Conservation (phyloP, 176 grass and related monocot genomes). For the Rhynchospora pubera region DNA sequence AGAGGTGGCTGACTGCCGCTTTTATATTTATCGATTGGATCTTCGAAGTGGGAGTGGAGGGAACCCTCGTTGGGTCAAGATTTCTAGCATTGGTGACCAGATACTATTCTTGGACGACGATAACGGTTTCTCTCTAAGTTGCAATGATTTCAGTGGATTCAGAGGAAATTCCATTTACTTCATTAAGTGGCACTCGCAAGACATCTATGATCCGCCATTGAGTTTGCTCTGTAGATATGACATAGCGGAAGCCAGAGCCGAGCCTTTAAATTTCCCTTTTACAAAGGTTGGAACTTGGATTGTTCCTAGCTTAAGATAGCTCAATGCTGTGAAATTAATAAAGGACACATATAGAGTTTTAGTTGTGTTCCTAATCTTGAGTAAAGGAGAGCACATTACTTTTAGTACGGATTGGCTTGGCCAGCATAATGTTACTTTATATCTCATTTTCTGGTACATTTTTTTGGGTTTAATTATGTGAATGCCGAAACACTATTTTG, state of each 20-base stretch:
- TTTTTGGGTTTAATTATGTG: background rate
- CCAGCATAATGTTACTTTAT: background rate
- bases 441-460: background rate
- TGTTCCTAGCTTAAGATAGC: constrained; percentile 18
- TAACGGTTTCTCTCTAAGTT: constrained; percentile 12
- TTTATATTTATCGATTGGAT: constrained; percentile 16
- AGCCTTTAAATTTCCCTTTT: constrained; percentile 1
- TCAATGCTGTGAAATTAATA: background rate
- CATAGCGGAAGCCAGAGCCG: constrained; percentile 3
- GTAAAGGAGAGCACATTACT: background rate
- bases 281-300: constrained; percentile 19
- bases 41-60: background rate
- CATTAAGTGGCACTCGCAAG: background rate
- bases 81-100: constrained; percentile 15
- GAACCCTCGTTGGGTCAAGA: constrained; percentile 13
- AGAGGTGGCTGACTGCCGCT: background rate
- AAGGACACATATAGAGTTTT: background rate
- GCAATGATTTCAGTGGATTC: background rate
- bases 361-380: background rate
- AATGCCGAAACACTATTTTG: background rate
- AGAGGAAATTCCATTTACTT: constrained; percentile 15
- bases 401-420: background rate
- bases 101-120: constrained; percentile 17
- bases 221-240: constrained; percentile 16
- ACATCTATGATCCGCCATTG: constrained; percentile 10